These are phyloP conservation scores for Saposhnikovia divaricata DNA, from an alignment of 129 eudicot species.

Conservation along the genomic window DNA sequence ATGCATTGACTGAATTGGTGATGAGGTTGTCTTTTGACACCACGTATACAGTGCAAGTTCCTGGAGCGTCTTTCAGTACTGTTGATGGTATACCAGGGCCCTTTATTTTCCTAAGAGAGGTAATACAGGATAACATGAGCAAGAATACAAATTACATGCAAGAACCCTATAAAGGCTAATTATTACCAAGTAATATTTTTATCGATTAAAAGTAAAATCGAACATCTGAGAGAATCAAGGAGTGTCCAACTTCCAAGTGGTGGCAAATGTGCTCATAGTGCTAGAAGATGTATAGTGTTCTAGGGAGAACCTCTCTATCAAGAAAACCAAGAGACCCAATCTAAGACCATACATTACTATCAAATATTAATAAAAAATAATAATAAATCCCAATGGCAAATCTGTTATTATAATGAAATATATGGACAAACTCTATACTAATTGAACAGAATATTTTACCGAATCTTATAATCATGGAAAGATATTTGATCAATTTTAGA, in stretches of 20 bases:
- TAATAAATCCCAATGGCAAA: no score
- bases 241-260: background rate
- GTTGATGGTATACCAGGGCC: slow-evolving; percentile 50
- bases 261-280: background rate
- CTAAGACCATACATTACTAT: no score
- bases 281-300: background rate
- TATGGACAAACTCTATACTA: no score
- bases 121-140: background rate
- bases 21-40: slow-evolving; percentile 46
- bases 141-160: background rate
- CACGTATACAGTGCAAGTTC: slow-evolving; percentile 48
- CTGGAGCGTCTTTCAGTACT: slow-evolving; percentile 63
- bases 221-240: background rate
- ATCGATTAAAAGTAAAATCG: background rate
- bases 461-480: no score
- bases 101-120: slow-evolving; percentile 39
- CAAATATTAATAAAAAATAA: no score
- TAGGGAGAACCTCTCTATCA: no score
- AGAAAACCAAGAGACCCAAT: no score
- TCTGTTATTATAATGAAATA: no score
- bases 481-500: no score
- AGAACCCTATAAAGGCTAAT: background rate
- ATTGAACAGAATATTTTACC: no score
- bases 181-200: background rate
- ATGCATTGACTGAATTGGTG: slow-evolving; percentile 34